Conservation (phyloP, 148 eudicot genomes). For the Cornus florida region DNA sequence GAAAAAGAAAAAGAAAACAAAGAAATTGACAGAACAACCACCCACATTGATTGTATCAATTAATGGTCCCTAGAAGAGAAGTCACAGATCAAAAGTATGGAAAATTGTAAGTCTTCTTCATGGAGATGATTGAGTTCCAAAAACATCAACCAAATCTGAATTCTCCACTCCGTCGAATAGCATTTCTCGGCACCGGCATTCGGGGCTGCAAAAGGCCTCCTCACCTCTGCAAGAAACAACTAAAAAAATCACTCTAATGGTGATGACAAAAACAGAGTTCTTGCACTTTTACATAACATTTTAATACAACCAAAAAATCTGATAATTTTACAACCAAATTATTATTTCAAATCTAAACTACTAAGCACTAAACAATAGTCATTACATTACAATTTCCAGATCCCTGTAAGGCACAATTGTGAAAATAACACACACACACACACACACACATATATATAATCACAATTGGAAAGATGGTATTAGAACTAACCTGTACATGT, state of each 20-base stretch:
- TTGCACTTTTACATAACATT: too few species aligned
- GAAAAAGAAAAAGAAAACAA: not conserved
- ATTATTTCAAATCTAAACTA: too few species aligned
- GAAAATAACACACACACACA: too few species aligned
- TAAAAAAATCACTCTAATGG: not conserved
- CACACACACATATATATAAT: too few species aligned
- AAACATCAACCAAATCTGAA: constrained; percentile 9
- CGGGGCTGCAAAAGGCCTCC: constrained; percentile 81
- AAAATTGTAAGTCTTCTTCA: not conserved
- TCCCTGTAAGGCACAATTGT: too few species aligned
- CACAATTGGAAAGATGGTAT: not conserved
- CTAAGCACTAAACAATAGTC: too few species aligned
- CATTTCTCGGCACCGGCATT: constrained; percentile 82
- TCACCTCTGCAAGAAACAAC: constrained; percentile 65
- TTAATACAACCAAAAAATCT: too few species aligned
- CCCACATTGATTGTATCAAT: not conserved
- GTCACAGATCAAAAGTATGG: not conserved
- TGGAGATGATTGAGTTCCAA: not conserved
- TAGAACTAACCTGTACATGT: constrained; percentile 66
- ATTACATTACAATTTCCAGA: too few species aligned
- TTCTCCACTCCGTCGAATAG: constrained; percentile 53
- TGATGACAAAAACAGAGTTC: not conserved
- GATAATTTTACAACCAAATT: too few species aligned
- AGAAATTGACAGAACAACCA: not conserved
- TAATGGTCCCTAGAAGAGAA: constrained; percentile 5